Base-by-base conservation (phyloP, 2,329 filamentous ascomycete species). In the Elsinoe necatrix region DNA sequence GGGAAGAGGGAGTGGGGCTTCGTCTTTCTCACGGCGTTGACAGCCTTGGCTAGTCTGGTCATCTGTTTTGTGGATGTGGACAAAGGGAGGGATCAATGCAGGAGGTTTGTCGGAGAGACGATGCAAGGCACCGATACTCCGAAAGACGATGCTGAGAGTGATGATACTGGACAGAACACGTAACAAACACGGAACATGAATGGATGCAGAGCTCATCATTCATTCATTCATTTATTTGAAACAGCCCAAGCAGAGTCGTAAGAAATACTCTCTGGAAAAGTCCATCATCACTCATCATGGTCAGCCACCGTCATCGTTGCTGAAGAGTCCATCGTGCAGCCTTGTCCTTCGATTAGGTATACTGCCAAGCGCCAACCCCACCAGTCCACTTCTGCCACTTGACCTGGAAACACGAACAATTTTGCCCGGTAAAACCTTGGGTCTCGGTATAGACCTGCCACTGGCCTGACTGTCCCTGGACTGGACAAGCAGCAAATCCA, bases 401-500 rank as follows among this genome's bases (percentile, higher is more conserved):
- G 20, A 23, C 55, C 39, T 57, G 55, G 16, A 62, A 54, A 20
- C 56, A 58, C 16, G 57, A 35, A 48, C 61, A 62, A 35, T 55
- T 42, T 31, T 35, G 43, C 6, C 34, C 14, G 14, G 9, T 47
- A 12, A 61, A 31, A 2, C 59, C 59, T 6, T 45, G 37, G 16
- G 59, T 45, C 23, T 59, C 56, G 25, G 52, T 51, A 41, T 58
- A 62, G 25, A 62, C 56, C 54, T 62, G 56, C 52, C 56, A 62
- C 4, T 52, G 27, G 20, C 57, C 55, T 5, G 31, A 23, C 37
- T 56, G 52, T 12, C 50, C 58, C 9, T 29, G 14, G 4, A 57
- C 41, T 50, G 62, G 62, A 31, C 63, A 65, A 43, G 63, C 63
- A 20, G 55, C 41, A 52, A 62, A 58, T 34, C 55, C 45, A 5